A percentile compares a stretch with the other conserved stretches of the same genome.
Conservation (phyloP, 2,329 filamentous ascomycete genomes). For the Grosmannia clavigera region DNA sequence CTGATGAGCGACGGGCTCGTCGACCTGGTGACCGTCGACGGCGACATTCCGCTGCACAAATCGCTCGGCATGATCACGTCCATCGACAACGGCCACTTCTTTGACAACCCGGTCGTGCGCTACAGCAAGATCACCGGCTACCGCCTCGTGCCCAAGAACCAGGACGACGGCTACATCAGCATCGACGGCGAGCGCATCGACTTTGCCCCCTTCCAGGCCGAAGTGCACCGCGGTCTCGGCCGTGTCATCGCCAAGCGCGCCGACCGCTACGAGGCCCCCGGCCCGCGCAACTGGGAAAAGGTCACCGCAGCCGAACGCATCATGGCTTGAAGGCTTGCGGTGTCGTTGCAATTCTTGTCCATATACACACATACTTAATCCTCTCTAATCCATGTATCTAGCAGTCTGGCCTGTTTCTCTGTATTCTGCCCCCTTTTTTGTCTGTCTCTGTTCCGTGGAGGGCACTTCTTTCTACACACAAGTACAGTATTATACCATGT, state of each 20-base stretch:
- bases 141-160: slow-evolving; percentile 63
- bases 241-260: slow-evolving; percentile 71
- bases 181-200: slow-evolving; percentile 84
- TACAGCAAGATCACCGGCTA: slow-evolving; percentile 85
- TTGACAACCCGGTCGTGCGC: slow-evolving; percentile 63
- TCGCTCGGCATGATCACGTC: slow-evolving; percentile 58
- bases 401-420: neutral
- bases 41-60: slow-evolving; percentile 54
- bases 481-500: neutral
- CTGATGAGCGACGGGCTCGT: slow-evolving; percentile 74
- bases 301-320: slow-evolving; percentile 17
- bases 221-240: slow-evolving; percentile 72
- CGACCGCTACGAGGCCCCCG: slow-evolving; percentile 56
- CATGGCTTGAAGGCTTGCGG: slow-evolving; percentile 12
- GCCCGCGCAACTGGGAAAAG: slow-evolving; percentile 38
- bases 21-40: slow-evolving; percentile 72
- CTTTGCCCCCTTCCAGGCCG: slow-evolving; percentile 83
- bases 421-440: neutral
- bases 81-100: slow-evolving; percentile 62
- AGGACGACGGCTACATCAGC: slow-evolving; percentile 72
- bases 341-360: neutral
- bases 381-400: neutral
- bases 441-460: neutral
- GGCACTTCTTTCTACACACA: neutral
- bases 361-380: neutral